Conservation (phyloP, 176 grass and related monocot species). For the Alopecurus myosuroides region DNA sequence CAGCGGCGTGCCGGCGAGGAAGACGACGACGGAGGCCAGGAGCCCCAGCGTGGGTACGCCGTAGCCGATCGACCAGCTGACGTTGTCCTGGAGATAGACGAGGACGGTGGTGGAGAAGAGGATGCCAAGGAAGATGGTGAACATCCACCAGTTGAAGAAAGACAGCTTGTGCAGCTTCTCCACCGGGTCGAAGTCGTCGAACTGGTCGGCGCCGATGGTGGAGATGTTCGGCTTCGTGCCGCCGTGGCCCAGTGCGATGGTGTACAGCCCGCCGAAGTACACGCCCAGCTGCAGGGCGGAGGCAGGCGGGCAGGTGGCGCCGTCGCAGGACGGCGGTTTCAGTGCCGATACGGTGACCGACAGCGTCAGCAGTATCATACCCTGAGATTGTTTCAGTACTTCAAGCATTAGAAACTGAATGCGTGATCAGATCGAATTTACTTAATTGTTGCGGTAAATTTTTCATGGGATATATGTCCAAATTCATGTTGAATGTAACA, state of each 20-base stretch:
- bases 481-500: no score
- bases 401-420: background rate
- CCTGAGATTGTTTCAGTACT: conserved; percentile 31
- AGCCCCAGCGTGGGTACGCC: conserved; percentile 58
- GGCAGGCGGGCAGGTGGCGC: conserved; percentile 32
- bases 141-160: conserved; percentile 99
- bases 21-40: conserved; percentile 46
- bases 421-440: background rate
- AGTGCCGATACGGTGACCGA: conserved; percentile 61
- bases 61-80: conserved; percentile 76
- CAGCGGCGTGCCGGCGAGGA: conserved; percentile 67
- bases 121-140: conserved; percentile 72
- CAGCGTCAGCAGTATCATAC: conserved; percentile 68
- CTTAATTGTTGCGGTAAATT: background rate
- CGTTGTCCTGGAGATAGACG: conserved; percentile 86
- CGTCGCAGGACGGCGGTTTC: conserved; percentile 52
- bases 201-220: conserved; percentile 91
- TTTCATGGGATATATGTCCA: background rate
- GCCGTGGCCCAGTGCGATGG: conserved; percentile 68
- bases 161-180: conserved; percentile 74
- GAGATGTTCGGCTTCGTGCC: conserved; percentile 91
- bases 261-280: conserved; percentile 79
- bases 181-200: conserved; percentile 69
- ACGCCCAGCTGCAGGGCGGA: conserved; percentile 48
- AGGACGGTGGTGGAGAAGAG: conserved; percentile 74